Conservation (phyloP, 495 filamentous ascomycete genomes). For the Aspergillus asperescens region DNA sequence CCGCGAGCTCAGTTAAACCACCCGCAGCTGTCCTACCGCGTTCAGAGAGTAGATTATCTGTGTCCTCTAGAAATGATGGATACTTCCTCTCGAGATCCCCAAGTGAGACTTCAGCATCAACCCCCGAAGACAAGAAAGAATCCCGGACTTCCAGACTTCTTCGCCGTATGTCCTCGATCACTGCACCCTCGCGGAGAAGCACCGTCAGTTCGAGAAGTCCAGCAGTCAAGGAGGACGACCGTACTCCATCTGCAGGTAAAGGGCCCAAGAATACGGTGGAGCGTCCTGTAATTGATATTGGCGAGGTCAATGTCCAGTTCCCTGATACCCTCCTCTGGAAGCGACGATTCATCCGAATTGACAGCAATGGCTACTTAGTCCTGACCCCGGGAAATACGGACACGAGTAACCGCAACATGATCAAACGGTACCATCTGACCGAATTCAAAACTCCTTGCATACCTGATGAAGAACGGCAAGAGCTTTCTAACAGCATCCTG, state of each 20-base stretch:
- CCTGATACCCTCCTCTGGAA: slow-evolving; percentile 92
- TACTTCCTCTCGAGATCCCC: slow-evolving; percentile 36
- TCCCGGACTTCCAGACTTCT: slow-evolving; percentile 69
- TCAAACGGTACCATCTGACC: slow-evolving; percentile 73
- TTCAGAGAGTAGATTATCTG: slow-evolving; percentile 35
- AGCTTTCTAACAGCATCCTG: slow-evolving; percentile 80
- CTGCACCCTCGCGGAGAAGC: slow-evolving; percentile 56
- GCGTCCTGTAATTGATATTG: slow-evolving; percentile 54
- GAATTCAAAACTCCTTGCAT: slow-evolving; percentile 74
- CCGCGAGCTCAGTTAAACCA: slow-evolving; percentile 27
- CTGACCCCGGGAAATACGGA: slow-evolving; percentile 51
- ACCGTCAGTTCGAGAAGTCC: slow-evolving; percentile 49
- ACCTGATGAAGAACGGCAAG: slow-evolving; percentile 82
- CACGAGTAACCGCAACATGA: slow-evolving; percentile 47
- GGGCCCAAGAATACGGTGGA: slow-evolving; percentile 29
- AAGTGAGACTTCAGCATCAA: slow-evolving; percentile 32
- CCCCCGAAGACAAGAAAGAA: slow-evolving; percentile 58
- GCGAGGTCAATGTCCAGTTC: slow-evolving; percentile 90
- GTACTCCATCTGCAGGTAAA: slow-evolving; percentile 28
- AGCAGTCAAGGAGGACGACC: slow-evolving; percentile 59
- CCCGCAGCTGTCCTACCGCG: slow-evolving; percentile 22
- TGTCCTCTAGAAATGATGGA: slow-evolving; percentile 36
- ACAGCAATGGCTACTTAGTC: slow-evolving; percentile 70
- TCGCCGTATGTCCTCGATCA: slow-evolving; percentile 71
- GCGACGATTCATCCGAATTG: slow-evolving; percentile 72